phyloP scores from a whole-genome alignment of 2,329 filamentous ascomycete genomes.

The Fusarium sp. region DNA sequence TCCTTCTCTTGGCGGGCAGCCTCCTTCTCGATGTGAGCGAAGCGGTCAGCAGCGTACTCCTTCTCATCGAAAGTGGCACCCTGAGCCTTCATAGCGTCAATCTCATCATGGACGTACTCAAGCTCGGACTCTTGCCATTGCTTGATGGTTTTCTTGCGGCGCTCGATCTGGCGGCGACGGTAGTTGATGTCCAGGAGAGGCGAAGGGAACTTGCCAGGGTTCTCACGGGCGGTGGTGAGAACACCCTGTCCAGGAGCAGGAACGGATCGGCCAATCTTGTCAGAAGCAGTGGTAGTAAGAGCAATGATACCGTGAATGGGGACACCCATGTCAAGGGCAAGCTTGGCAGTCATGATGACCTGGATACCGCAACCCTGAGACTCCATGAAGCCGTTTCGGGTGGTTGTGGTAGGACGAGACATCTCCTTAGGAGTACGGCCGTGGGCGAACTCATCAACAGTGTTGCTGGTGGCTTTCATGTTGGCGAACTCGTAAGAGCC shows the following conservation, averaged over 20 bases:
- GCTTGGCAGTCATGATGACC: slow-evolving; percentile 96
- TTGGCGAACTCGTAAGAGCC: slow-evolving; percentile 99
- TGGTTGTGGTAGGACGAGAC: slow-evolving; percentile 97
- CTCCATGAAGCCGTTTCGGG: slow-evolving; percentile 98
- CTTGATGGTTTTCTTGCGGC: slow-evolving; percentile 93
- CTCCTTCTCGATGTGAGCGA: slow-evolving; percentile 86
- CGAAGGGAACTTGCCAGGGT: slow-evolving; percentile 91
- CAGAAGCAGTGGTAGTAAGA: slow-evolving; percentile 93
- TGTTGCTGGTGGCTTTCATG: slow-evolving; percentile 99
- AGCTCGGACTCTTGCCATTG: slow-evolving; percentile 97
- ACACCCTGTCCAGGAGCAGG: slow-evolving; percentile 97
- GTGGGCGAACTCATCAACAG: slow-evolving; percentile 94
- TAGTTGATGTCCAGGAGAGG: slow-evolving; percentile 98
- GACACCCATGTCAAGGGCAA: slow-evolving; percentile 98
- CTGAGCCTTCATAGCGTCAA: slow-evolving; percentile 89
- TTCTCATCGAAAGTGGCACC: slow-evolving; percentile 80
- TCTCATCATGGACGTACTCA: slow-evolving; percentile 92
- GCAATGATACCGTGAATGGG: slow-evolving; percentile 96
- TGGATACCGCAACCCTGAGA: slow-evolving; percentile 98
- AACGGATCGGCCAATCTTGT: slow-evolving; percentile 98
- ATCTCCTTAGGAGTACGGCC: slow-evolving; percentile 96
- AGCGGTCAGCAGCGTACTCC: slow-evolving; percentile 88
- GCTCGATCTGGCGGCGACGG: slow-evolving; percentile 92
- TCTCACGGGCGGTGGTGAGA: slow-evolving; percentile 92
- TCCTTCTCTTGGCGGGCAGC: slow-evolving; percentile 93